Evolutionary conservation across 2,329 filamentous ascomycete genomes (phyloP).

Genomic region (Colletotrichum tabaci): DNA sequence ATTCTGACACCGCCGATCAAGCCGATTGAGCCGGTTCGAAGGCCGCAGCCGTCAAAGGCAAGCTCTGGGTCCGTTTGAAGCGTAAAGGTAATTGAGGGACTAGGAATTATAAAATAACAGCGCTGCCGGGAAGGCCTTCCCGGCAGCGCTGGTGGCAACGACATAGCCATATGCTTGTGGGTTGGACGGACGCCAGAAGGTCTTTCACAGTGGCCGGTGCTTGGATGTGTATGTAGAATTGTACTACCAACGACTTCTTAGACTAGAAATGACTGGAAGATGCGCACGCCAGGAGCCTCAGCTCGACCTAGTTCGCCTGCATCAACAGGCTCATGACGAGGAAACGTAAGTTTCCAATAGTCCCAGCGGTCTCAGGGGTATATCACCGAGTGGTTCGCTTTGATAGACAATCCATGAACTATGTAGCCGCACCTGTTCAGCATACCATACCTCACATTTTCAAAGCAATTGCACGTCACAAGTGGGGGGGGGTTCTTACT

Average conservation of each 20-base stretch:
- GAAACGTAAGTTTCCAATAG: not conserved
- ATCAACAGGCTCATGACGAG: not conserved
- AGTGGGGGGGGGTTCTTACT: too few relatives aligned
- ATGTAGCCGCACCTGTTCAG: not conserved
- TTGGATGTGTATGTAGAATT: slow-evolving; percentile 10
- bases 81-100: not conserved
- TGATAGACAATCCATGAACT: not conserved
- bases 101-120: not conserved
- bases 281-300: not conserved
- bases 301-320: not conserved
- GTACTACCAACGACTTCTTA: slow-evolving; percentile 14
- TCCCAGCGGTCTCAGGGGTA: not conserved
- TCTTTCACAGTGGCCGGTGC: not conserved
- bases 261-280: slow-evolving; percentile 27
- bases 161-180: not conserved
- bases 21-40: slow-evolving; percentile 53
- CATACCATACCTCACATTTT: not conserved
- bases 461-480: not conserved
- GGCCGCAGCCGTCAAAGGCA: slow-evolving; percentile 26
- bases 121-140: not conserved
- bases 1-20: slow-evolving; percentile 75
- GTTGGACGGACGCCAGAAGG: not conserved
- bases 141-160: too few relatives aligned
- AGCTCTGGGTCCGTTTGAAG: slow-evolving; percentile 8
- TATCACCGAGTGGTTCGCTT: not conserved